Percentiles rank a stretch among this genome's conserved stretches.
Conservation (phyloP, 306 rosid genomes). For the Prinsepia uniflora region DNA sequence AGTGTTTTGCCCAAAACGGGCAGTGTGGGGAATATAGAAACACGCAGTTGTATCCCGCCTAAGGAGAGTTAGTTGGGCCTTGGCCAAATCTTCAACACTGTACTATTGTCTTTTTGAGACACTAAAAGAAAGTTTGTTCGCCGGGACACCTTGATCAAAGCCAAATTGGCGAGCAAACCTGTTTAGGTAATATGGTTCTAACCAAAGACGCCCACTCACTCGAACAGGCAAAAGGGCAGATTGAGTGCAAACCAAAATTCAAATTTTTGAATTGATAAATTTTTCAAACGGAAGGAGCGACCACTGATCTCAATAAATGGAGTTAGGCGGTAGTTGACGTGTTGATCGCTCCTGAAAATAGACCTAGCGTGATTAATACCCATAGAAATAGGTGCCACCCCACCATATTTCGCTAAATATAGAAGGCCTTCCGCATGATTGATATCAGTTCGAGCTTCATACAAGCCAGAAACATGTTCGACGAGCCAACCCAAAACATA, state of each 20-base stretch:
- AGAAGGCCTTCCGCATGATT: too few species aligned
- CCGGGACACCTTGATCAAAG: background rate
- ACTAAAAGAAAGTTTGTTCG: background rate
- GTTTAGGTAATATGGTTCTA: background rate
- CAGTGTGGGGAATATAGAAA: background rate
- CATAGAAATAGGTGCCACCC: background rate
- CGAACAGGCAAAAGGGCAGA: background rate
- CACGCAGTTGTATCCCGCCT: fast-evolving
- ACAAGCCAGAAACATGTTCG: background rate
- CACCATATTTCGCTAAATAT: background rate
- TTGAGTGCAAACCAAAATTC: background rate
- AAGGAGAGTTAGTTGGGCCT: fast-evolving
- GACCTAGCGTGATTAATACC: background rate
- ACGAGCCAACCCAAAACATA: background rate
- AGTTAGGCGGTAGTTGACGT: background rate
- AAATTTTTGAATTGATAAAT: too few species aligned
- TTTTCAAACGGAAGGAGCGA: too few species aligned
- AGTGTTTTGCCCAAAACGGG: background rate
- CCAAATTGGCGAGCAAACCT: background rate
- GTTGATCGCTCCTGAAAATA: too few species aligned
- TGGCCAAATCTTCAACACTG: background rate
- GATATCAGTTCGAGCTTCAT: background rate
- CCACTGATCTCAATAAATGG: background rate
- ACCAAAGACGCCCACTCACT: background rate
- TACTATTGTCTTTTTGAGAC: fast-evolving